A percentile compares a stretch with the other conserved stretches of the same genome.
Evolutionary conservation across 805 yeast species (phyloP).

Genomic region (Kluyveromyces lactis): DNA sequence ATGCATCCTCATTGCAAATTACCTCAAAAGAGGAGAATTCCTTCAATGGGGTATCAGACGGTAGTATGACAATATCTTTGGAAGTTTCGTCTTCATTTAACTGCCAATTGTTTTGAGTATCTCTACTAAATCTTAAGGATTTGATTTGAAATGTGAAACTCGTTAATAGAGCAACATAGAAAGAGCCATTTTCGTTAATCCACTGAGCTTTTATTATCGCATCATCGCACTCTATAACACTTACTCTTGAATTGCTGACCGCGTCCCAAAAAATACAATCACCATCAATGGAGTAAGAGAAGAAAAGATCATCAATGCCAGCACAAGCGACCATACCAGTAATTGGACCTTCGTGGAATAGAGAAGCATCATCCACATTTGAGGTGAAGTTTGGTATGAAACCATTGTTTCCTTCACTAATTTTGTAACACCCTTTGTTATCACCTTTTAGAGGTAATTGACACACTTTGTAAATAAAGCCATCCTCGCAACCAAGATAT

Average conservation of each 20-base stretch:
- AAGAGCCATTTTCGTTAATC: slow-evolving; percentile 9
- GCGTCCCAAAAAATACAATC: slow-evolving; percentile 21
- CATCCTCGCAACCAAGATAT: slow-evolving; percentile 21
- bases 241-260: slow-evolving; percentile 8
- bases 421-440: slow-evolving; percentile 3
- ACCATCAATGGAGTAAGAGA: slow-evolving; percentile 23
- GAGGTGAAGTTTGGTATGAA: slow-evolving; percentile 12
- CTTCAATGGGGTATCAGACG: background rate
- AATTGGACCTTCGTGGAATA: slow-evolving; percentile 19
- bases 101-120: background rate
- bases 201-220: slow-evolving; percentile 16
- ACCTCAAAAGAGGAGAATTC: background rate
- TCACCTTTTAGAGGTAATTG: slow-evolving; percentile 6
- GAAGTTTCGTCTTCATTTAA: background rate
- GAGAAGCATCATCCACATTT: background rate
- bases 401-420: slow-evolving; percentile 14
- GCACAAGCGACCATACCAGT: slow-evolving; percentile 11
- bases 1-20: background rate
- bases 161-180: slow-evolving; percentile 4
- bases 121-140: background rate
- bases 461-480: slow-evolving; percentile 20
- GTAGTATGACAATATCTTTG: background rate
- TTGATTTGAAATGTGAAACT: background rate
- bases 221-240: slow-evolving; percentile 11
- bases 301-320: slow-evolving; percentile 10